These are phyloP conservation scores for Somion occarium DNA, from an alignment of 1,284 basidiomycete genomes.

Conservation along the genomic window DNA sequence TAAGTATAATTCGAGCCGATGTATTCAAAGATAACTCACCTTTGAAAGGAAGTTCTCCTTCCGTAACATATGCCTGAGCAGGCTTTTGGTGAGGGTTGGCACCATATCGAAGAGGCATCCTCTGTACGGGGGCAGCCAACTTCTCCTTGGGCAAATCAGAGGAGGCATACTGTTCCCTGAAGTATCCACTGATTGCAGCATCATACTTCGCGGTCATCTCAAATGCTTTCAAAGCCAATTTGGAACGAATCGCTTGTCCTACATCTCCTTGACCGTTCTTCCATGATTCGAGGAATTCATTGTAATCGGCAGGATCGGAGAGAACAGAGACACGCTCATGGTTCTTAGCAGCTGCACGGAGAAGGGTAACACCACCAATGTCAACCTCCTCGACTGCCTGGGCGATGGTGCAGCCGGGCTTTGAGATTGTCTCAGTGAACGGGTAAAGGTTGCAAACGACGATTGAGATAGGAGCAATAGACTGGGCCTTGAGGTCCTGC, in stretches of 20 bases:
- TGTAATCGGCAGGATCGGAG: conserved; percentile 93
- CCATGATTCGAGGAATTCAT: conserved; percentile 77
- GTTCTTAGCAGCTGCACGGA: conserved; percentile 98
- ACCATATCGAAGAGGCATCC: conserved; percentile 89
- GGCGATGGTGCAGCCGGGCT: conserved; percentile 86
- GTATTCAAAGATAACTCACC: conserved; percentile 39
- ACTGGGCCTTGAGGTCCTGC: conserved; percentile 74
- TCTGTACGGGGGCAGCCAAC: conserved; percentile 71
- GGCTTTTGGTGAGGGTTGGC: conserved; percentile 99
- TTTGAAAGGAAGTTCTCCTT: conserved; percentile 92
- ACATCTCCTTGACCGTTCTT: conserved; percentile 66
- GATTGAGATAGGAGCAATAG: conserved; percentile 87
- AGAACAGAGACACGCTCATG: conserved; percentile 91
- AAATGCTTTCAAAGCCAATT: conserved; percentile 95
- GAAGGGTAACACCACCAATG: conserved; percentile 97
- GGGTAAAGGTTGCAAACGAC: conserved; percentile 99
- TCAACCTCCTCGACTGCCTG: conserved; percentile 98
- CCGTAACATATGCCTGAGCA: conserved; percentile 92
- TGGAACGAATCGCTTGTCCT: conserved; percentile 66
- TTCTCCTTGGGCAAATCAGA: conserved; percentile 62
- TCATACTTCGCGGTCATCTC: conserved; percentile 96
- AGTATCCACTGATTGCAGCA: conserved; percentile 94
- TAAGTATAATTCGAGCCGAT: neutral
- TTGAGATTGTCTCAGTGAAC: conserved; percentile 87
- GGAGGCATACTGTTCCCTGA: conserved; percentile 92